Evolutionary conservation across 1,284 basidiomycete species (phyloP).

Genomic region (Cryptococcus sp.): DNA sequence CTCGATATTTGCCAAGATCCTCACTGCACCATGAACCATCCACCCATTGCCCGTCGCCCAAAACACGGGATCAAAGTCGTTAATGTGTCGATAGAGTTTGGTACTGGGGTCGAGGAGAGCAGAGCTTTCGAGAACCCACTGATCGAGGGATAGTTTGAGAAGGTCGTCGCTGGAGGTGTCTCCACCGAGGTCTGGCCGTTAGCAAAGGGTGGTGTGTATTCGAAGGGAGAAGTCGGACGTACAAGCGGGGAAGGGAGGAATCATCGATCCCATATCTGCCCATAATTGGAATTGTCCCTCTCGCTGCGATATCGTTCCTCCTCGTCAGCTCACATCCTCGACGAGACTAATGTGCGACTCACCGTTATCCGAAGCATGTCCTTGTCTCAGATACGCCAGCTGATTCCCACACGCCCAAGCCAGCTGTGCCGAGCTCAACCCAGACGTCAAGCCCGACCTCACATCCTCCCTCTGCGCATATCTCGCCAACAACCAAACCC

Average conservation of each 20-base stretch:
- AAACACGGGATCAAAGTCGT: constrained; percentile 50
- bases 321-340: background rate
- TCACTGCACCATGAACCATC: constrained; percentile 27
- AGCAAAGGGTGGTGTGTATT: background rate
- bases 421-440: constrained; percentile 1
- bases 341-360: no score
- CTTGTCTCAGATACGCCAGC: constrained; percentile 17
- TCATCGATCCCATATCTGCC: constrained; percentile 61
- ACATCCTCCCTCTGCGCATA: constrained; percentile 14
- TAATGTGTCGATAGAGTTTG: constrained; percentile 51
- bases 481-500: constrained; percentile 24
- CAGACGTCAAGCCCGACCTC: background rate
- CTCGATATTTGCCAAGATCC: constrained; percentile 15
- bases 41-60: constrained; percentile 53
- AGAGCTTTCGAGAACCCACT: constrained; percentile 51
- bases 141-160: constrained; percentile 50
- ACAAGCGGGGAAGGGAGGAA: constrained; percentile 57
- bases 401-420: constrained; percentile 36
- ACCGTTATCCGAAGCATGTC: constrained; percentile 15
- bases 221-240: constrained; percentile 5
- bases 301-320: constrained; percentile 27
- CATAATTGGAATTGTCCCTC: constrained; percentile 43
- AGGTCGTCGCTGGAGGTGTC: constrained; percentile 49
- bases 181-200: constrained; percentile 46
- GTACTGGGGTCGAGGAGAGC: constrained; percentile 46